Conservation (phyloP, 139 green algal species). For the Auxenochlorella pyrenoidosa region DNA sequence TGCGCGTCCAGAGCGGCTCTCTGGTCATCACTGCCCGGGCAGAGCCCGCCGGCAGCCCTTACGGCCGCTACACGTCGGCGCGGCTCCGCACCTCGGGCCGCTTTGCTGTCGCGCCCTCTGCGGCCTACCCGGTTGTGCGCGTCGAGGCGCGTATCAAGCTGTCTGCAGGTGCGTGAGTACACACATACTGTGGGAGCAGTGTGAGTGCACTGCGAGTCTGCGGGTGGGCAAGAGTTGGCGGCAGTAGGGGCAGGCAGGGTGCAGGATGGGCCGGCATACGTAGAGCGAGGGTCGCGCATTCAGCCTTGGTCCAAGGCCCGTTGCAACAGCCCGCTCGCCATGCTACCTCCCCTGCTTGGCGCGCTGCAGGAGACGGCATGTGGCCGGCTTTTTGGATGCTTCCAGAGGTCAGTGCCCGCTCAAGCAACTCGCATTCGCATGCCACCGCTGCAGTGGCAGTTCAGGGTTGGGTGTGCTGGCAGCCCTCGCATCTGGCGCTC, state of each 20-base stretch:
- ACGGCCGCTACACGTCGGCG: background rate
- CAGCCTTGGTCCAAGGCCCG: no score
- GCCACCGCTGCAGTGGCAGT: no score
- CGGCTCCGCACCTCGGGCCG: background rate
- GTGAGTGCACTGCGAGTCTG: no score
- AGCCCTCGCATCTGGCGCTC: no score
- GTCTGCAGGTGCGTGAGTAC: background rate
- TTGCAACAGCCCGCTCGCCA: background rate
- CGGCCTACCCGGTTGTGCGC: background rate
- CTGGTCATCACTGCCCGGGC: background rate
- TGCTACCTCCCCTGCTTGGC: background rate
- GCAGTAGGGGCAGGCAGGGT: no score
- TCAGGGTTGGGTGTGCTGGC: no score
- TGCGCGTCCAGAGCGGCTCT: background rate
- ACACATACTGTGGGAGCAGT: no score
- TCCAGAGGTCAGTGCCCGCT: background rate
- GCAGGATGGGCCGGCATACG: no score
- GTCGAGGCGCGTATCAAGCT: background rate
- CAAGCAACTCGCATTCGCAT: no score
- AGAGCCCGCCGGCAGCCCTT: background rate
- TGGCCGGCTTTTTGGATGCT: conserved; percentile 18
- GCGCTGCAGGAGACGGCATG: background rate
- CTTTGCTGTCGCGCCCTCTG: background rate
- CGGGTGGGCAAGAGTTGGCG: no score
- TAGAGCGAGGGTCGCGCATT: no score